A percentile compares a stretch with the other conserved stretches of the same genome.
phyloP scores from a whole-genome alignment of 768 basidiomycete genomes.

The Pleurotus sapidus region DNA sequence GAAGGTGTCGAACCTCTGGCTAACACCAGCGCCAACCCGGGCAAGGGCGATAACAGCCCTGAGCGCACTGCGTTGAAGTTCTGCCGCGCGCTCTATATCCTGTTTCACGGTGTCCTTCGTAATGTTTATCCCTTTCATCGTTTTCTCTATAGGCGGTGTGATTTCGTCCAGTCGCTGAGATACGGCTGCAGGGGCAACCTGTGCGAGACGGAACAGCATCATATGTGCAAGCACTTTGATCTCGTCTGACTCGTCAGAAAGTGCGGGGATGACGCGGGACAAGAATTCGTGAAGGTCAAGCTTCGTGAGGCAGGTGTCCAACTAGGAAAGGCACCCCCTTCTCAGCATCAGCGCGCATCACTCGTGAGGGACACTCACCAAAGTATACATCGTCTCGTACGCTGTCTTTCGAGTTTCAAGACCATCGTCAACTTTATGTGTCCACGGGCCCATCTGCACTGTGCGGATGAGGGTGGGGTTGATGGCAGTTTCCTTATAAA shows the following conservation, averaged over 20 bases:
- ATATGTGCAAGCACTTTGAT: conserved; percentile 97
- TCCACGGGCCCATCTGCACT: conserved; percentile 97
- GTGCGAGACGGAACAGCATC: conserved; percentile 89
- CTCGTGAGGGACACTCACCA: conserved; percentile 49
- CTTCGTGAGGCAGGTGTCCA: conserved; percentile 87
- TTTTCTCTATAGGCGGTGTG: conserved; percentile 79
- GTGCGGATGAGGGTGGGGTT: conserved; percentile 81
- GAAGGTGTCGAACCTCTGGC: conserved; percentile 75
- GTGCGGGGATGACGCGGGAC: conserved; percentile 73
- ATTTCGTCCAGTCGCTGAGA: conserved; percentile 82
- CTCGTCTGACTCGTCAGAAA: conserved; percentile 90
- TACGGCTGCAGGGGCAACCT: conserved; percentile 81
- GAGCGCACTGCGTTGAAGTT: conserved; percentile 87
- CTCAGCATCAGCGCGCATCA: background rate
- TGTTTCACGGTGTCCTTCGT: conserved; percentile 97
- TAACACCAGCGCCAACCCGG: conserved; percentile 64
- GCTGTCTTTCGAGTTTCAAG: conserved; percentile 96
- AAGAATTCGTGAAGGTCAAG: conserved; percentile 89
- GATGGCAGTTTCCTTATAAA: conserved; percentile 84
- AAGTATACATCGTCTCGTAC: conserved; percentile 94
- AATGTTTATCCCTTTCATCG: conserved; percentile 84
- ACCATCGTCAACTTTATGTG: conserved; percentile 95
- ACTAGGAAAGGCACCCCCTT: conserved; percentile 35
- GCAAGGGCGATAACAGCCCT: conserved; percentile 85
- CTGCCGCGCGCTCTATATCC: conserved; percentile 82